These are phyloP conservation scores for Spathaspora passalidarum DNA, from an alignment of 805 yeast genomes.

Conservation along the genomic window DNA sequence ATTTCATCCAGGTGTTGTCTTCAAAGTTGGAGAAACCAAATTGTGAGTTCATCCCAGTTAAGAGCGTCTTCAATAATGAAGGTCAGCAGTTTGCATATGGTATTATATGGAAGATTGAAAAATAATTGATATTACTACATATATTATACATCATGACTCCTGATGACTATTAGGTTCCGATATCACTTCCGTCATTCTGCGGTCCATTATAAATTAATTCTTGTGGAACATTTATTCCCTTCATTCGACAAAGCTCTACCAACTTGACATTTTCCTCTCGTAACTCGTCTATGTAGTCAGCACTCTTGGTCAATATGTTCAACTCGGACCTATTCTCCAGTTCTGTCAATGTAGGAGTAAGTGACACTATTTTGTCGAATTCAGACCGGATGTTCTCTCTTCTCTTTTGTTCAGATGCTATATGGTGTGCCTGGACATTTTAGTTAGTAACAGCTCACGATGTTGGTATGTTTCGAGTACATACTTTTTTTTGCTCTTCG, in stretches of 20 bases:
- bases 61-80: conserved; percentile 9
- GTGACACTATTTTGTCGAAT: conserved; percentile 68
- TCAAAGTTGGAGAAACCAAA: neutral
- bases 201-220: conserved; percentile 33
- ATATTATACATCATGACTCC: neutral
- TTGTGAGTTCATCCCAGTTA: conserved; percentile 17
- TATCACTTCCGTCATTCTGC: conserved; percentile 14
- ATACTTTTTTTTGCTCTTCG: conserved; percentile 35
- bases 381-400: conserved; percentile 81
- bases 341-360: conserved; percentile 71
- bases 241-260: conserved; percentile 35
- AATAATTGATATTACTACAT: neutral
- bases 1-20: conserved; percentile 10
- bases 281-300: conserved; percentile 51
- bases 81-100: conserved; percentile 13
- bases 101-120: conserved; percentile 16
- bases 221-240: conserved; percentile 42
- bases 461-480: conserved; percentile 4
- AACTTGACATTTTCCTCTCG: conserved; percentile 49
- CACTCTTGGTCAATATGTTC: conserved; percentile 63
- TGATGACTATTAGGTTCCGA: conserved; percentile 4
- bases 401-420: conserved; percentile 83
- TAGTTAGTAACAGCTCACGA: conserved; percentile 12
- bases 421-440: conserved; percentile 59
- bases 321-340: conserved; percentile 80